Evolutionary conservation across 352 stramenopile species (phyloP).

Genomic region (Pythium myriotylum): DNA sequence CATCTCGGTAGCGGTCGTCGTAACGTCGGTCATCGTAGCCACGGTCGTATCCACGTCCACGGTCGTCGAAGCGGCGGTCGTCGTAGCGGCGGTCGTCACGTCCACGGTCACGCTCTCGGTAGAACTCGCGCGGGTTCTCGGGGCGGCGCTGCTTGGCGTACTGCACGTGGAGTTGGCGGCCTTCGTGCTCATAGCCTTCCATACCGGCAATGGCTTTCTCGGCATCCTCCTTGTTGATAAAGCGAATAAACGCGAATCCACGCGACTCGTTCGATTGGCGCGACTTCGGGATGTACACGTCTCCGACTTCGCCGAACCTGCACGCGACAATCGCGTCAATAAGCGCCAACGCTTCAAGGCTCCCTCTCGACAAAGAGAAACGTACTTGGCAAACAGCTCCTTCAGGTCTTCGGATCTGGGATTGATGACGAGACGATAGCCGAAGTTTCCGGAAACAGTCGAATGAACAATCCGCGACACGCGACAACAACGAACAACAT

Average conservation of each 20-base stretch:
- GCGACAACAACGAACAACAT: constrained; percentile 15
- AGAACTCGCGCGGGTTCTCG: constrained; percentile 79
- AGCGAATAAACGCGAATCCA: constrained; percentile 89
- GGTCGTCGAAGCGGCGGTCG: constrained; percentile 27
- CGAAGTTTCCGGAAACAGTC: background rate
- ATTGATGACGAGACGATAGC: too few species aligned
- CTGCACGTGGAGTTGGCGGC: constrained; percentile 71
- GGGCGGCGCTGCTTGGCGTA: constrained; percentile 78
- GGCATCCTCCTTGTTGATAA: constrained; percentile 85
- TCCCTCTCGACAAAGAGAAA: background rate
- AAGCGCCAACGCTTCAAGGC: constrained; percentile 15
- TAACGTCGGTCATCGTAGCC: constrained; percentile 38
- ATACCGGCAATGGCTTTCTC: constrained; percentile 85
- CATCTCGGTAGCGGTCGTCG: constrained; percentile 33
- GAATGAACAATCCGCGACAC: constrained; percentile 6
- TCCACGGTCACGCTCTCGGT: constrained; percentile 36
- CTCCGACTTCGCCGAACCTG: constrained; percentile 72
- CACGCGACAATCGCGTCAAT: background rate
- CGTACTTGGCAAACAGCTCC: constrained; percentile 73
- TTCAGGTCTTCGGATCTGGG: constrained; percentile 37
- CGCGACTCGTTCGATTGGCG: constrained; percentile 76
- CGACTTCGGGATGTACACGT: constrained; percentile 83
- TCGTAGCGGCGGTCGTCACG: constrained; percentile 20
- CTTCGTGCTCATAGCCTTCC: constrained; percentile 75
- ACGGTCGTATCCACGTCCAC: constrained; percentile 33